Conservation (phyloP, 2,329 filamentous ascomycete genomes). For the Fusarium sororula region DNA sequence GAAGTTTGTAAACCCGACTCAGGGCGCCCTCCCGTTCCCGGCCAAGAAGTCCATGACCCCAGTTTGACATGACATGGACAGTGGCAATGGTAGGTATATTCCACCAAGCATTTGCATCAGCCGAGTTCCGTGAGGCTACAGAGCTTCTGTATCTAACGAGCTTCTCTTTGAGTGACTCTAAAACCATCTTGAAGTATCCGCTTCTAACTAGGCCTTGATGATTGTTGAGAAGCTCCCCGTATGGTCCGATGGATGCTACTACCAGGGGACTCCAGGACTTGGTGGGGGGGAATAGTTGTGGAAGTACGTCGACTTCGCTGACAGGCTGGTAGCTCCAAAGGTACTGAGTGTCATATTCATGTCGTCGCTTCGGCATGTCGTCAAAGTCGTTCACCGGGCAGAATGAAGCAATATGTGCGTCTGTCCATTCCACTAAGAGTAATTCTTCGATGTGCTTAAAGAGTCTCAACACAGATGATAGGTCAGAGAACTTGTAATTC, state of each 20-base stretch:
- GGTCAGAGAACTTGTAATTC: rapidly evolving
- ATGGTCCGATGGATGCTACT: not conserved
- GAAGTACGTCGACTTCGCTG: not conserved
- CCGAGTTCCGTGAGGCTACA: not conserved
- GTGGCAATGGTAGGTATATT: too few relatives aligned
- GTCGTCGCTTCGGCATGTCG: too few relatives aligned
- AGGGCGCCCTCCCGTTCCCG: not conserved
- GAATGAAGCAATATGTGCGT: not conserved
- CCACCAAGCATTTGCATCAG: too few relatives aligned
- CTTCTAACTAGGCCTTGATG: not conserved
- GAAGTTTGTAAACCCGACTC: not conserved
- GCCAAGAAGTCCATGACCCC: not conserved
- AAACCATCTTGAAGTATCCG: not conserved
- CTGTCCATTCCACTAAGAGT: not conserved
- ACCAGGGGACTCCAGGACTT: rapidly evolving
- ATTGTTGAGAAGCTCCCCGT: not conserved
- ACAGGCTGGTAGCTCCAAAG: not conserved
- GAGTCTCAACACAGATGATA: not conserved
- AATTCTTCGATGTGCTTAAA: not conserved
- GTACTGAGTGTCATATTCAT: not conserved
- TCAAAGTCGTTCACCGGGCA: too few relatives aligned
- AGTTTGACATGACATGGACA: not conserved
- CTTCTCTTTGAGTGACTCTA: not conserved
- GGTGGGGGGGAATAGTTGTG: rapidly evolving
- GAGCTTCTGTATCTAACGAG: not conserved